phyloP scores from a whole-genome alignment of 352 stramenopile species.

The Phytophthora megakarya region DNA sequence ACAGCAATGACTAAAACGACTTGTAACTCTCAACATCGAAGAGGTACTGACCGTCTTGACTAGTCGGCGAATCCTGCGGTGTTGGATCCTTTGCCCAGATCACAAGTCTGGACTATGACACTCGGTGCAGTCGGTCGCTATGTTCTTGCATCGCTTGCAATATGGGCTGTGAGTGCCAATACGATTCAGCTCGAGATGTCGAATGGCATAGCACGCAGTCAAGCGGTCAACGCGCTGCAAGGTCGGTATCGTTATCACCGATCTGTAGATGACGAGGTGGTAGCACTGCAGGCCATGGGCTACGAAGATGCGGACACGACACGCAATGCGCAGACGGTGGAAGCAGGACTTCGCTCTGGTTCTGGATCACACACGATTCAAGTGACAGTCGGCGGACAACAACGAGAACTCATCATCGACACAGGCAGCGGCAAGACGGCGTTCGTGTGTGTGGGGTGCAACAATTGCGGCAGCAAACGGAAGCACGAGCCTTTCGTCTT shows the following conservation, averaged over 20 bases:
- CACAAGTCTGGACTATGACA: slow-evolving; percentile 10
- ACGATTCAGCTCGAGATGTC: slow-evolving; percentile 56
- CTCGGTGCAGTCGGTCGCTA: slow-evolving; percentile 11
- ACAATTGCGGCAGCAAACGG: slow-evolving; percentile 86
- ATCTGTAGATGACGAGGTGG: slow-evolving; percentile 13
- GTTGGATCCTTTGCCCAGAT: slow-evolving; percentile 10
- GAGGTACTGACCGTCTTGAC: slow-evolving; percentile 18
- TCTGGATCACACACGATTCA: slow-evolving; percentile 80
- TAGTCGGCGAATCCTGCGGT: slow-evolving; percentile 21
- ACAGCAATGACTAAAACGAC: too few relatives aligned
- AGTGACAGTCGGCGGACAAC: slow-evolving; percentile 63
- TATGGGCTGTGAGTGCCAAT: slow-evolving; percentile 9
- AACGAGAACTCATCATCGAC: slow-evolving; percentile 94
- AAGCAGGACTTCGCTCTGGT: slow-evolving; percentile 48
- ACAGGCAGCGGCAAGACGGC: slow-evolving; percentile 95
- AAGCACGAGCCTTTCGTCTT: slow-evolving; percentile 76
- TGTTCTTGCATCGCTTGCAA: slow-evolving; percentile 20
- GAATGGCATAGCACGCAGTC: slow-evolving; percentile 26
- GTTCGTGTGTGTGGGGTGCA: slow-evolving; percentile 93
- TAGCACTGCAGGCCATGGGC: slow-evolving; percentile 3
- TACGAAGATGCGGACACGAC: neutral
- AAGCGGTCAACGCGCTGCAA: slow-evolving; percentile 20
- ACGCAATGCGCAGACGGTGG: slow-evolving; percentile 25
- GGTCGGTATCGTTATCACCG: slow-evolving; percentile 23
- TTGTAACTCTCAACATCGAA: slow-evolving; percentile 20